Evolutionary conservation across 2,329 filamentous ascomycete species (phyloP), one percentile per base, ranked within the genome.

Genomic region (Hirsutella rhossiliensis): DNA sequence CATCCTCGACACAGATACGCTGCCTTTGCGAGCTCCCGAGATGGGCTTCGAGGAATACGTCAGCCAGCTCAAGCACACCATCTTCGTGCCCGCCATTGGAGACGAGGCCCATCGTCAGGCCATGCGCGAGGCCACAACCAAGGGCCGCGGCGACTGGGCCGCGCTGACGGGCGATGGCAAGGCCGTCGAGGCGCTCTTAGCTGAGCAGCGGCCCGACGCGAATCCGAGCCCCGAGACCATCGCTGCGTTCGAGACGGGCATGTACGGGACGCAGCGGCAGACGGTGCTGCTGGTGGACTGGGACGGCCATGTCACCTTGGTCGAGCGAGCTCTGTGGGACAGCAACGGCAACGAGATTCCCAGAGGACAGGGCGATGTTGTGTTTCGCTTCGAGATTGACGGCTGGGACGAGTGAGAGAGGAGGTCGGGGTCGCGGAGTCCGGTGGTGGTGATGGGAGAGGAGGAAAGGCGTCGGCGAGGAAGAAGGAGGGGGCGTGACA

Each of bases 231-330:
- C 36, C 8, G 43, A 40, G 23, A 45, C 48, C 0, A 47, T 50
- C 15, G 67, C 60, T 38, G 67, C 66, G 2, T 78, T 76, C 50
- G 72, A 74, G 55, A 74, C 69, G 5, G 78, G 78, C 2, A 63
- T 78, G 49, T 82, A 82, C 52, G 78, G 78, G 4, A 82, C 78
- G 5, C 78, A 82, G 60, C 63, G 78, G 32, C 78, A 82, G 62
- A 82, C 78, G 0, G 62, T 81, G 13, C 59, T 82, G 13, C 60
- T 81, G 38, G 72, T 82, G 7, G 76, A 80, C 51, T 78, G 74
- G 73, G 67, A 80, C 3, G 78, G 78, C 3, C 76, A 76, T 31
- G 74, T 79, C 17, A 73, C 69, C 0, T 78, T 75, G 52, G 66
- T 67, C 28, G 78, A 82, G 61, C 65, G 78, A 31, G 72, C 76